Base-by-base conservation (phyloP, 2,329 filamentous ascomycete species). In the Botrytis elliptica region DNA sequence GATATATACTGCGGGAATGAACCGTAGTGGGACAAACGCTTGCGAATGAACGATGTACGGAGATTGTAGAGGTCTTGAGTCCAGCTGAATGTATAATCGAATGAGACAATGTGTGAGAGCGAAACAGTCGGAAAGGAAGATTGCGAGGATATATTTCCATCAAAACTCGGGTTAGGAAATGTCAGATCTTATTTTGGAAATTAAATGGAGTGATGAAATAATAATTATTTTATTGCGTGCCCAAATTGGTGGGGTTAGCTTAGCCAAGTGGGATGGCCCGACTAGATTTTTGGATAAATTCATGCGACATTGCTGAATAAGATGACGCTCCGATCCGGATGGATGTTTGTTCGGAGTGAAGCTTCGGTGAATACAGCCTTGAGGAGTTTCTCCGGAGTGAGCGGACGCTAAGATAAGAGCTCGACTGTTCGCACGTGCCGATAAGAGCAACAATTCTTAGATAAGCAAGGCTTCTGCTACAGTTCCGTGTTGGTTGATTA, bases 391-490 rank as follows among this genome's bases (percentile, higher is more conserved):
- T 40, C 46, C 65, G 65, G 65, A 29, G 7, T 40, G 18, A 9
- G 18, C 2, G 5, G 18, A 72, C 20, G n/a, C 70, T 72, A 72
- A 72, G 69, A 71, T 71, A 71, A 71, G 42, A 65, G 18, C 18
- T 52, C 7, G 14, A 29, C 1, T 6, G 12, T 3, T 25, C 9
- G 22, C 69, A 71, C 69, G 60, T 71, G 69, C 25, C 4, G 70
- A 72, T 72, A 72, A 67, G 62, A 46, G 62, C 62, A 42, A 4
- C 16, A n/a, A 38, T 25, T 62, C 20, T 66, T 72, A 66, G 38
- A 72, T 72, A 72, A 72, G 70, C 70, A 67, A 72, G 70, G 70
- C 62, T 72, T 59, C 69, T 29, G 40, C 29, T 10, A 66, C 42
- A 46, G 33, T 25, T 10, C 25, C 10, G 33, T 55, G 55, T 52